These are phyloP conservation scores for Solanum chacoense DNA, from an alignment of 305 asterid species.

Conservation along the genomic window DNA sequence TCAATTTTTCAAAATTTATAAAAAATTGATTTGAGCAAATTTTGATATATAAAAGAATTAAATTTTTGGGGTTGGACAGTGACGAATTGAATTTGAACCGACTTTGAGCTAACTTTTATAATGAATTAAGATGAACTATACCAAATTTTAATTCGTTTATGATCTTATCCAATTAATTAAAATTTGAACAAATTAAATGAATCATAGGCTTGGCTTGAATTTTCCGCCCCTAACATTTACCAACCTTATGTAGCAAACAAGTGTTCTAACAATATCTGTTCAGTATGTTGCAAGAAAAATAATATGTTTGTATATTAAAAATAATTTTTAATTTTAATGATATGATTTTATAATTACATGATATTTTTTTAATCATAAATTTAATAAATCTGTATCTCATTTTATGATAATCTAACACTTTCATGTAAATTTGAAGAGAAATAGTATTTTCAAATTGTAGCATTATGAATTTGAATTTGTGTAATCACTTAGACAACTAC, in stretches of 20 bases:
- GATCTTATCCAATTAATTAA: too few species aligned
- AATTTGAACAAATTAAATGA: neutral
- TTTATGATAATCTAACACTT: neutral
- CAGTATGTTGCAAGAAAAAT: too few species aligned
- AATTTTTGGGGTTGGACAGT: neutral
- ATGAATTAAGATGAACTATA: neutral
- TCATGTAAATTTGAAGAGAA: neutral
- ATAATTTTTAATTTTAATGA: neutral
- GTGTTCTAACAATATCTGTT: neutral
- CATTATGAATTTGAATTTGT: neutral
- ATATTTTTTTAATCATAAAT: neutral
- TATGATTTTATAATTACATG: too few species aligned
- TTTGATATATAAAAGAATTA: too few species aligned
- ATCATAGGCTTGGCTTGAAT: neutral
- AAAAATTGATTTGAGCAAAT: too few species aligned
- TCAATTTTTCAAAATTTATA: too few species aligned
- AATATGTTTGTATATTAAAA: neutral
- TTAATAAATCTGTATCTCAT: neutral
- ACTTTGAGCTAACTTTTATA: too few species aligned
- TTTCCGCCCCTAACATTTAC: neutral
- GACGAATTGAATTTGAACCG: too few species aligned
- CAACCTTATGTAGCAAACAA: neutral
- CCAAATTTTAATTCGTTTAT: neutral
- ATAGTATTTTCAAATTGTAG: too few species aligned
- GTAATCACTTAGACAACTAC: neutral